Conservation (phyloP, 176 grass and related monocot species). For the Secale cereale region DNA sequence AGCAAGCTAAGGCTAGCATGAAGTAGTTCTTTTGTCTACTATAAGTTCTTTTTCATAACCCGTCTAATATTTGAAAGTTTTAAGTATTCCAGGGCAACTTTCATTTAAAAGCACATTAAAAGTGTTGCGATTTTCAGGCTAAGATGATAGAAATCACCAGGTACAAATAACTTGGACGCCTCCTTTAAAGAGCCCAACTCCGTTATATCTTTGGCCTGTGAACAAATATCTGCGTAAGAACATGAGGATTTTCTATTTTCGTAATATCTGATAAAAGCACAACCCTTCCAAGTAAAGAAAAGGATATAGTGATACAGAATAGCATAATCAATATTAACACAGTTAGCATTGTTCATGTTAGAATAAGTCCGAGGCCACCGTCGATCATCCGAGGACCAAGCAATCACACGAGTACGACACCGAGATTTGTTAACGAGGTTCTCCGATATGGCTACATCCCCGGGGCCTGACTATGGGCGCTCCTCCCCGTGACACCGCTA, state of each 20-base stretch:
- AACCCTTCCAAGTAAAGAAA: background rate
- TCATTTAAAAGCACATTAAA: conserved; percentile 23
- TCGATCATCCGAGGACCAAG: too few relatives aligned
- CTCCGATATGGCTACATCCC: too few relatives aligned
- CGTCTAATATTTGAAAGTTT: conserved; percentile 3
- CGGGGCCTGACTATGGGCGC: too few relatives aligned
- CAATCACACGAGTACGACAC: too few relatives aligned
- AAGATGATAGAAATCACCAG: conserved; percentile 57
- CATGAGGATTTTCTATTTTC: conserved; percentile 8
- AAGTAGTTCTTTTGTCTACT: background rate
- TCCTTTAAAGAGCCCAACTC: conserved; percentile 86
- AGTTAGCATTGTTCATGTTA: background rate
- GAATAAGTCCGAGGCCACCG: too few relatives aligned
- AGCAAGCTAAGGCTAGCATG: background rate
- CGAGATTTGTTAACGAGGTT: too few relatives aligned
- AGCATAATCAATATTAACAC: background rate
- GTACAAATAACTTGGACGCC: conserved; percentile 94
- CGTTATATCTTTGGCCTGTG: conserved; percentile 87
- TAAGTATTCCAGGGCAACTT: background rate
- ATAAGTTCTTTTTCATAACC: background rate
- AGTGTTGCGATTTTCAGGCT: background rate
- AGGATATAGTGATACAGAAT: background rate
- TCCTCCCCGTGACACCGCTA: too few relatives aligned
- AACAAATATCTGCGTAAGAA: conserved; percentile 30
- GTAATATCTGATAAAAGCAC: conserved; percentile 18